phyloP scores from a whole-genome alignment of 2,329 filamentous ascomycete species.

The Aspergillus neotritici region DNA sequence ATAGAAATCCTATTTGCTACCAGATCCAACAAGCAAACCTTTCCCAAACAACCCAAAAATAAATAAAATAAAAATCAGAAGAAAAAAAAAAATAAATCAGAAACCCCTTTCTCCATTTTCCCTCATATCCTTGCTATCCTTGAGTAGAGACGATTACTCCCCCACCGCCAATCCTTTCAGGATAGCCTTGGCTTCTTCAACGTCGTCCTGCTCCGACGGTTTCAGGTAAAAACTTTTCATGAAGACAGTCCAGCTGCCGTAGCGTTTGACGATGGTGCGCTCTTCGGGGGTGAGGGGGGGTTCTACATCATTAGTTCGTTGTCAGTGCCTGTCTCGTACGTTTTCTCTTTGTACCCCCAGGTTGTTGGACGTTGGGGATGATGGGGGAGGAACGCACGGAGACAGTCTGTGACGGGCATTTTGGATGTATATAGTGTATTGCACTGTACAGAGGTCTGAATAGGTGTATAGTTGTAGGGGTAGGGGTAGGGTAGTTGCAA shows the following conservation, averaged over 20 bases:
- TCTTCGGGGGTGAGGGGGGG: constrained; percentile 23
- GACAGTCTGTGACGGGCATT: constrained; percentile 14
- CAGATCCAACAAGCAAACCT: too few relatives aligned
- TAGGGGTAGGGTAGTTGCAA: too few relatives aligned
- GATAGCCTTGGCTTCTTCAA: constrained; percentile 17
- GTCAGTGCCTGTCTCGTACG: neutral
- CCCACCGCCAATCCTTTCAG: constrained; percentile 6
- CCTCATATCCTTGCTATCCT: too few relatives aligned
- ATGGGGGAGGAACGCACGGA: neutral
- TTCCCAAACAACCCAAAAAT: too few relatives aligned
- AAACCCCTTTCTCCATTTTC: too few relatives aligned
- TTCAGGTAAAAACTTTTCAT: constrained; percentile 20
- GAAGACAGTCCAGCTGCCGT: constrained; percentile 26
- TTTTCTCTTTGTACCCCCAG: neutral
- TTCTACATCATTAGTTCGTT: constrained; percentile 11
- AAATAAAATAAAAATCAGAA: too few relatives aligned
- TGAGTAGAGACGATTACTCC: too few relatives aligned
- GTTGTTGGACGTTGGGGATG: neutral
- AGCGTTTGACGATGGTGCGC: constrained; percentile 21
- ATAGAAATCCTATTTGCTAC: too few relatives aligned
- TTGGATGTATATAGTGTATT: neutral
- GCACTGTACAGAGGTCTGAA: too few relatives aligned
- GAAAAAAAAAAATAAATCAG: too few relatives aligned
- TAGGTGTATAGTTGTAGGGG: too few relatives aligned
- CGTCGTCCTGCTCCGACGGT: constrained; percentile 21